Evolutionary conservation across 768 basidiomycete species (phyloP).

Genomic region (Coprinellus aureogranulatus): DNA sequence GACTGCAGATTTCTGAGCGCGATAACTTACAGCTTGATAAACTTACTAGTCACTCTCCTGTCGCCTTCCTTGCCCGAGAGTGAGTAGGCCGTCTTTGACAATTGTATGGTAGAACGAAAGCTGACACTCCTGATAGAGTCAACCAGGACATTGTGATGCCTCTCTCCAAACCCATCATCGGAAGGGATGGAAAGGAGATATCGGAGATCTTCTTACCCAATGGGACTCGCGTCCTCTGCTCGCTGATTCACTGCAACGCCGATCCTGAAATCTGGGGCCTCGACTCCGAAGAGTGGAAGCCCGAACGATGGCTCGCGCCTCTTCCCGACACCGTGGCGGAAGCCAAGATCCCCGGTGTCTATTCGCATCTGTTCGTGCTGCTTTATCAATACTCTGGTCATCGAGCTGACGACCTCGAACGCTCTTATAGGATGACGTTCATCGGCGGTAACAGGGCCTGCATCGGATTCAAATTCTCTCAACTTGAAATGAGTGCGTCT

Average conservation of each 20-base stretch:
- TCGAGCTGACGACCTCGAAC: not conserved
- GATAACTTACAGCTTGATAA: no score
- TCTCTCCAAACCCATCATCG: constrained; percentile 26
- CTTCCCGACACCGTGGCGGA: constrained; percentile 30
- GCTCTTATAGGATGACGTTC: constrained; percentile 41
- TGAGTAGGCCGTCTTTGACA: constrained; percentile 6
- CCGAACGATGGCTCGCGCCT: constrained; percentile 37
- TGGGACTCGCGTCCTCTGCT: constrained; percentile 23
- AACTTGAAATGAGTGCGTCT: constrained; percentile 46
- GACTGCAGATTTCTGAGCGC: no score
- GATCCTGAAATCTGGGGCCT: constrained; percentile 34
- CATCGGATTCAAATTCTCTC: constrained; percentile 50
- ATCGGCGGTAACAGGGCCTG: constrained; percentile 41
- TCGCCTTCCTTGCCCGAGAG: constrained; percentile 9
- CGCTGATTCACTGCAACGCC: constrained; percentile 27
- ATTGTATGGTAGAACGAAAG: not conserved
- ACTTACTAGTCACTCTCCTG: no score
- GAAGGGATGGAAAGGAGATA: constrained; percentile 25
- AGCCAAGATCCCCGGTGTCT: constrained; percentile 15
- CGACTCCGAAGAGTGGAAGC: constrained; percentile 36
- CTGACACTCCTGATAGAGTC: constrained; percentile 14
- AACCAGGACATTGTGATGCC: constrained; percentile 27
- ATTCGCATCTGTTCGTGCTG: constrained; percentile 14
- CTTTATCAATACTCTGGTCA: not conserved
- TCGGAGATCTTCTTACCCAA: constrained; percentile 22